A percentile compares a stretch with the other conserved stretches of the same genome.
Evolutionary conservation across 352 stramenopile species (phyloP).

Genomic region (Globisporangium lucens): DNA sequence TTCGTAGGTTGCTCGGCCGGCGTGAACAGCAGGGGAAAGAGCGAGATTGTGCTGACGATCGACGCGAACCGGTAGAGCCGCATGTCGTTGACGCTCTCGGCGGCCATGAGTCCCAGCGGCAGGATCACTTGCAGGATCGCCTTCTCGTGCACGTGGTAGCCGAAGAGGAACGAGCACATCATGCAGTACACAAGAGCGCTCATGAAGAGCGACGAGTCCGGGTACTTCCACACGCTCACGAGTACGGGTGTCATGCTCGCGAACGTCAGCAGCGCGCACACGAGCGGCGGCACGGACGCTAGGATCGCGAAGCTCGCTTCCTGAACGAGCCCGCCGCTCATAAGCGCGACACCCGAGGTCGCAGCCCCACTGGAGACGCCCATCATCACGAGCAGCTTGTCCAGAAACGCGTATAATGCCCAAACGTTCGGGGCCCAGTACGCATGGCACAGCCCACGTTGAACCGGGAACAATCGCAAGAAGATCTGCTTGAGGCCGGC

Average conservation of each 20-base stretch:
- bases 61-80: constrained; percentile 78
- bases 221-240: constrained; percentile 69
- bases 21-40: constrained; percentile 87
- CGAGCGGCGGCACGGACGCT: constrained; percentile 49
- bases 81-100: constrained; percentile 79
- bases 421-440: constrained; percentile 99
- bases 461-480: constrained; percentile 94
- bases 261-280: constrained; percentile 83
- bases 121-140: constrained; percentile 92
- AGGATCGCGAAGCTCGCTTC: constrained; percentile 79
- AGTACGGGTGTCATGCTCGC: constrained; percentile 75
- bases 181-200: constrained; percentile 87
- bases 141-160: constrained; percentile 99
- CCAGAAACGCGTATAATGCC: constrained; percentile 93
- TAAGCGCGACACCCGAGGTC: constrained; percentile 45
- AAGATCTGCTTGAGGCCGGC: constrained; percentile 86
- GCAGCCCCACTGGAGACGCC: constrained; percentile 28
- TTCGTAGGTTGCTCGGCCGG: constrained; percentile 74
- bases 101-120: constrained; percentile 62
- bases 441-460: constrained; percentile 94
- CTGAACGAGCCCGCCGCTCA: constrained; percentile 84
- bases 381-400: constrained; percentile 75
- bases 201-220: constrained; percentile 77
- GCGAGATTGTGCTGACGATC: constrained; percentile 62
- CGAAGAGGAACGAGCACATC: constrained; percentile 95